A percentile compares a stretch with the other conserved stretches of the same genome.
Conservation (phyloP, 129 eudicot species). For the Lactuca sativa region DNA sequence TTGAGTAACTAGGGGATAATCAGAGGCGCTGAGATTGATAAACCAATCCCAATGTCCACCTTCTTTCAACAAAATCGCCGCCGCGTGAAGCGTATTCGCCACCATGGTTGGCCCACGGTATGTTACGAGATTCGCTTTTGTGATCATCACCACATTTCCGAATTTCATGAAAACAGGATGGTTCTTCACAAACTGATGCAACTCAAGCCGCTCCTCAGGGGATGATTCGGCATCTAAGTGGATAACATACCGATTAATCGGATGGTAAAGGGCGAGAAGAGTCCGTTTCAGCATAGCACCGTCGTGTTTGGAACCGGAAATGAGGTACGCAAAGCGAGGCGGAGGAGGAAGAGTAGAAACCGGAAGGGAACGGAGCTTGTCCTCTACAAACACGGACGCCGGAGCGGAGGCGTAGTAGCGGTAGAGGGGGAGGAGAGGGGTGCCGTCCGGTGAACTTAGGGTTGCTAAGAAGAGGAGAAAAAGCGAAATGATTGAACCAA, state of each 20-base stretch:
- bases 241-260: conserved; percentile 62
- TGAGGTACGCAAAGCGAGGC: conserved; percentile 81
- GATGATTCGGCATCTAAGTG: conserved; percentile 79
- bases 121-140: conserved; percentile 78
- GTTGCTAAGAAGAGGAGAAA: conserved; percentile 44
- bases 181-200: conserved; percentile 42
- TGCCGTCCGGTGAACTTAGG: conserved; percentile 39
- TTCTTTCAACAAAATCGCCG: conserved; percentile 63
- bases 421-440: conserved; percentile 38
- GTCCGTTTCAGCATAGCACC: conserved; percentile 61
- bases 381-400: conserved; percentile 62
- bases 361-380: conserved; percentile 57
- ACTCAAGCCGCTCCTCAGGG: conserved; percentile 55
- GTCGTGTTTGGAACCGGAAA: conserved; percentile 80
- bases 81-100: conserved; percentile 84
- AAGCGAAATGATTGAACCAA: conserved; percentile 40
- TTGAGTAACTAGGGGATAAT: conserved; percentile 84
- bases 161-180: conserved; percentile 48
- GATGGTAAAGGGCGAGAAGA: conserved; percentile 76
- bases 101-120: conserved; percentile 97
- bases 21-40: conserved; percentile 84
- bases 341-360: conserved; percentile 53
- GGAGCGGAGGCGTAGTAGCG: conserved; percentile 34
- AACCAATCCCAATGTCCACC: conserved; percentile 94
- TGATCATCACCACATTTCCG: conserved; percentile 74